Evolutionary conservation across 2,329 filamentous ascomycete genomes (phyloP).

Genomic region (Erysiphe pulchra): DNA sequence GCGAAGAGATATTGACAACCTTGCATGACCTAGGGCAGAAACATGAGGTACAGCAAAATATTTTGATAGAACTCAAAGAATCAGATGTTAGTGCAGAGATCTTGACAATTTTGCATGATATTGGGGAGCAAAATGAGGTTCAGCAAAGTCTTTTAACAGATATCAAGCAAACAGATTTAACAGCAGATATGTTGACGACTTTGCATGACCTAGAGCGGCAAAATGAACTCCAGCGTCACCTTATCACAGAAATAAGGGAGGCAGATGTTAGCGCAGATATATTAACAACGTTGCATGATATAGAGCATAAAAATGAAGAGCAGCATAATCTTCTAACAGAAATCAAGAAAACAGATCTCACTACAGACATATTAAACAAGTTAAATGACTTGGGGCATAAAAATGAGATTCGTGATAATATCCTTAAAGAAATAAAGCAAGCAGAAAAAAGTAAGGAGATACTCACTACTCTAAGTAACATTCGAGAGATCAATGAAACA

Average conservation of each 20-base stretch:
- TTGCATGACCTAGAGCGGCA: too few species aligned
- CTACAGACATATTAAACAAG: constrained; percentile 7
- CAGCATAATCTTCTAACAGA: too few species aligned
- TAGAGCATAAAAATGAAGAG: too few species aligned
- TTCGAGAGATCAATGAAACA: too few species aligned
- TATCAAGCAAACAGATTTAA: too few species aligned
- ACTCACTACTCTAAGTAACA: constrained; percentile 3
- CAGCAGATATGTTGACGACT: too few species aligned
- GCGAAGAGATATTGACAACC: constrained; percentile 11
- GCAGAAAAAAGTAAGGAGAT: constrained; percentile 12
- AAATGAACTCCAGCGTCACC: constrained; percentile 2
- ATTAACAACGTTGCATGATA: constrained; percentile 9
- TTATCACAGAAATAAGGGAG: constrained; percentile 8
- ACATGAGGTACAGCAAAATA: constrained; percentile 4
- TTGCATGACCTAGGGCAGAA: constrained; percentile 8
- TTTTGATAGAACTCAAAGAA: constrained; percentile 9
- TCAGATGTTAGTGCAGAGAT: constrained; percentile 12
- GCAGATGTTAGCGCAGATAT: constrained; percentile 12
- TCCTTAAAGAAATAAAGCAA: constrained; percentile 6
- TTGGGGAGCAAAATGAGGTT: constrained; percentile 2
- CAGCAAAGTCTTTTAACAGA: too few species aligned
- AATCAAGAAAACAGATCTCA: too few species aligned
- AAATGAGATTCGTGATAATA: constrained; percentile 2
- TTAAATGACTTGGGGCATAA: constrained; percentile 3
- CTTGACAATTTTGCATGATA: constrained; percentile 11